A percentile compares a stretch with the other conserved stretches of the same genome.
phyloP scores from a whole-genome alignment of 139 green algal species.

The Eudorina sp. region DNA sequence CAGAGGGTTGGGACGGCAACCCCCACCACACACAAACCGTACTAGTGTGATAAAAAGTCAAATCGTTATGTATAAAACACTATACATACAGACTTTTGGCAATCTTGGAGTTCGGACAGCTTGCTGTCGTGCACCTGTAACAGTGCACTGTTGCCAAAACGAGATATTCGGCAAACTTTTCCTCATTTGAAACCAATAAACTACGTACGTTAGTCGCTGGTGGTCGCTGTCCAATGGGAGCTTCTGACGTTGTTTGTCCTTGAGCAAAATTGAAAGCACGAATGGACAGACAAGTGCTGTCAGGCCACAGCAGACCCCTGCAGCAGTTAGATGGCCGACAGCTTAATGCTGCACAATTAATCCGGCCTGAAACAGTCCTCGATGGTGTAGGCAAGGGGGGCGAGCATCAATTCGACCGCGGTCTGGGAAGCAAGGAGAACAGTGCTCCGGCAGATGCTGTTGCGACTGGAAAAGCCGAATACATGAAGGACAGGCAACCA shows the following conservation, averaged over 20 bases:
- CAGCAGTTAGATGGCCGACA: background rate
- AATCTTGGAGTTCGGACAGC: too few species aligned
- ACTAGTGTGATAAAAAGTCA: too few species aligned
- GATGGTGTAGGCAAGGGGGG: background rate
- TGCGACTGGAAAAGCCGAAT: background rate
- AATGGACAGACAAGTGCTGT: constrained; percentile 11
- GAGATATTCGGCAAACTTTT: too few species aligned
- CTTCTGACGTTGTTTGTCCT: background rate
- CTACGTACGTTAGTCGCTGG: too few species aligned
- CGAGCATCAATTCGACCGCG: background rate
- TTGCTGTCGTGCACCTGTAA: too few species aligned
- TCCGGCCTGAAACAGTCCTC: background rate
- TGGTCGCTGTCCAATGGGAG: too few species aligned
- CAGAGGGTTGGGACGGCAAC: too few species aligned
- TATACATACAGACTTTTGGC: too few species aligned
- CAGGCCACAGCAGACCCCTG: background rate
- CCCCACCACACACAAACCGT: too few species aligned
- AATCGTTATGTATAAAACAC: too few species aligned
- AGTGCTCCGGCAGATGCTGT: too few species aligned
- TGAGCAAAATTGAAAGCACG: constrained; percentile 4
- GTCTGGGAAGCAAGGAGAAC: constrained; percentile 17
- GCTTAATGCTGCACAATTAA: background rate
- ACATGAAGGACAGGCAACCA: constrained; percentile 22
- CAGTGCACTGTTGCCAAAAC: background rate
- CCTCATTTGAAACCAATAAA: too few species aligned